A percentile compares a stretch with the other conserved stretches of the same genome.
Conservation (phyloP, 306 rosid species). For the Quercus ilex region DNA sequence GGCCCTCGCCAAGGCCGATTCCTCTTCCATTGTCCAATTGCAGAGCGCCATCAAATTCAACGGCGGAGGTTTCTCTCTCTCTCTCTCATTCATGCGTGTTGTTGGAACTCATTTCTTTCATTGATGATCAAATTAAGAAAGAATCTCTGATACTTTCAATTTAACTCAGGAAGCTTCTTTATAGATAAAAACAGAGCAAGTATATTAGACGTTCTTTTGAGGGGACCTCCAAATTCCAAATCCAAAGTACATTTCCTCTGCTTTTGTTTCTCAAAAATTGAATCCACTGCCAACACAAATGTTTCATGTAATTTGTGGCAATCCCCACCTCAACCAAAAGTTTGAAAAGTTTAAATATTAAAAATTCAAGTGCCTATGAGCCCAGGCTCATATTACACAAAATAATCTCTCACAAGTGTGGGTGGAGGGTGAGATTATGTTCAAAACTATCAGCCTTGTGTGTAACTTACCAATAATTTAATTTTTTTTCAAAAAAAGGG, state of each 20-base stretch:
- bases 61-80: constrained; percentile 41
- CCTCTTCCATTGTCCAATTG: constrained; percentile 24
- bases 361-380: too few species aligned
- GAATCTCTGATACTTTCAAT: too few species aligned
- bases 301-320: neutral
- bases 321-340: too few species aligned
- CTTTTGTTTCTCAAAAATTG: neutral
- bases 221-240: neutral
- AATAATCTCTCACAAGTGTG: too few species aligned
- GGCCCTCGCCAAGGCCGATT: constrained; percentile 40
- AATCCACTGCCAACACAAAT: too few species aligned
- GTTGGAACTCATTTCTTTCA: too few species aligned
- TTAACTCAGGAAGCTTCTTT: too few species aligned
- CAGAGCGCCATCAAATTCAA: constrained; percentile 51
- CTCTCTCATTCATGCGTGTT: neutral
- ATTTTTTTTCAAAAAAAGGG: too few species aligned
- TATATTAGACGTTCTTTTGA: too few species aligned
- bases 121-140: too few species aligned
- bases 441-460: neutral
- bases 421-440: neutral
- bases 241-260: neutral
- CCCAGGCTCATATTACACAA: too few species aligned
- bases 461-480: neutral
- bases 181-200: too few species aligned
- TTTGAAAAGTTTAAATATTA: neutral